Evolutionary conservation across 805 yeast species (phyloP).

Genomic region (Ogataea henricii): DNA sequence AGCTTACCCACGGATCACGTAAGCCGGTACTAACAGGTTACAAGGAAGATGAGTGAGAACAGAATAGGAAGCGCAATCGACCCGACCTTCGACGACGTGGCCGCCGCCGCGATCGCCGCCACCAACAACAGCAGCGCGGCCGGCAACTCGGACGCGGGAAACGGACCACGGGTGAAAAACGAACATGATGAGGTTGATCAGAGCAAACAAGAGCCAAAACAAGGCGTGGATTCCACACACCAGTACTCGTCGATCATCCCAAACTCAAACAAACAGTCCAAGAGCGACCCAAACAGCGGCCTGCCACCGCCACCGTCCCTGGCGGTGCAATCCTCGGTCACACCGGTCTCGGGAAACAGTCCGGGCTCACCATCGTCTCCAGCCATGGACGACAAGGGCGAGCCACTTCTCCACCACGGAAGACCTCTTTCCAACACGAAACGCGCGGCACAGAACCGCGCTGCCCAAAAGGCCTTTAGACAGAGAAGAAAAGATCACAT

Average conservation of each 20-base stretch:
- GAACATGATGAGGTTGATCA: not conserved
- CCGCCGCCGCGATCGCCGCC: slow-evolving; percentile 34
- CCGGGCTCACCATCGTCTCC: slow-evolving; percentile 13
- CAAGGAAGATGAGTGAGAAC: slow-evolving; percentile 13
- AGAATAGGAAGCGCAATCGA: slow-evolving; percentile 16
- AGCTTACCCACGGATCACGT: not conserved
- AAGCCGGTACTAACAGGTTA: slow-evolving; percentile 12
- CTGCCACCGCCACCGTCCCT: slow-evolving; percentile 14
- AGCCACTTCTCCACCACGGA: slow-evolving; percentile 27
- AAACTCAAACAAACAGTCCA: slow-evolving; percentile 5
- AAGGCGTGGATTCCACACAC: not conserved
- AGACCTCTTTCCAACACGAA: slow-evolving; percentile 63
- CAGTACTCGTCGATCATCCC: slow-evolving; percentile 12
- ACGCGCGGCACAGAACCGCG: slow-evolving; percentile 89
- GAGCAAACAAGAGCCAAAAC: not conserved
- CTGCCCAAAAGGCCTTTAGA: slow-evolving; percentile 90
- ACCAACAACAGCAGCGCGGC: slow-evolving; percentile 11
- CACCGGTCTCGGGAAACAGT: not conserved
- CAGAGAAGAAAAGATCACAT: slow-evolving; percentile 80
- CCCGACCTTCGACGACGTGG: slow-evolving; percentile 29
- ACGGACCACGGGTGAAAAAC: not conserved
- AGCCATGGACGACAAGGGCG: slow-evolving; percentile 22
- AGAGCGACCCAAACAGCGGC: slow-evolving; percentile 13
- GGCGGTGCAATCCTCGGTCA: not conserved
- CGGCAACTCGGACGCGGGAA: not conserved